A percentile compares a stretch with the other conserved stretches of the same genome.
Conservation (phyloP, 345 rosid species). For the Lepidium africanum region DNA sequence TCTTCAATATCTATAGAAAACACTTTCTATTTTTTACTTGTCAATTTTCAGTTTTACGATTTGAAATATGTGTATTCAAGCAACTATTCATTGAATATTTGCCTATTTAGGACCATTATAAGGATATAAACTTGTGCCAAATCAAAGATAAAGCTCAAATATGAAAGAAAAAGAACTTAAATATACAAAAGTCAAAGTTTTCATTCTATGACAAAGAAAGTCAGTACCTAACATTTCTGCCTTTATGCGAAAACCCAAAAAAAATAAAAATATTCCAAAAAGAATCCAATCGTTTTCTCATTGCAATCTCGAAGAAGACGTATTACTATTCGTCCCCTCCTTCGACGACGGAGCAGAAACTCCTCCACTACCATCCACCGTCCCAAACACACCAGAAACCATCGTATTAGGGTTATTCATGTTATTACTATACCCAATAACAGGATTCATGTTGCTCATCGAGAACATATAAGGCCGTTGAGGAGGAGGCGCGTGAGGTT, state of each 20-base stretch:
- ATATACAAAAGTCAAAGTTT: conserved; percentile 29
- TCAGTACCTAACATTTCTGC: conserved; percentile 38
- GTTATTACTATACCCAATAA: conserved; percentile 13
- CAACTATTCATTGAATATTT: conserved; percentile 1
- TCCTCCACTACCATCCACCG: conserved; percentile 8
- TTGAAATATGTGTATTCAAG: conserved; percentile 1
- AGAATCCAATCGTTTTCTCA: conserved; percentile 32
- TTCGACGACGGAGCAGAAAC: conserved; percentile 21
- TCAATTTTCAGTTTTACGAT: background rate
- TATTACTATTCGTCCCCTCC: conserved; percentile 20
- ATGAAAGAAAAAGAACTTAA: conserved; percentile 3
- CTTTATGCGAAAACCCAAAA: conserved; percentile 23
- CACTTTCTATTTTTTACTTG: background rate
- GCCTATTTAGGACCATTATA: background rate
- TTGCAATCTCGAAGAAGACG: conserved; percentile 25
- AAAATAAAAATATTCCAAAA: background rate
- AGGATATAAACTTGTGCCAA: background rate
- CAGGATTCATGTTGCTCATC: conserved; percentile 19
- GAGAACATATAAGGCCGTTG: conserved; percentile 29
- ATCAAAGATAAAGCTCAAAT: conserved; percentile 1
- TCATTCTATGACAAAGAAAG: conserved; percentile 31
- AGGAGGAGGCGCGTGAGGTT: conserved; percentile 10
- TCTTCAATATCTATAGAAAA: background rate
- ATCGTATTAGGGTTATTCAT: conserved; percentile 15
- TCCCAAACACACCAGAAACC: conserved; percentile 10